Percentiles rank a stretch among this genome's conserved stretches.
phyloP scores from a whole-genome alignment of 139 green algal genomes.

The Chlamydomonas schloesseri region DNA sequence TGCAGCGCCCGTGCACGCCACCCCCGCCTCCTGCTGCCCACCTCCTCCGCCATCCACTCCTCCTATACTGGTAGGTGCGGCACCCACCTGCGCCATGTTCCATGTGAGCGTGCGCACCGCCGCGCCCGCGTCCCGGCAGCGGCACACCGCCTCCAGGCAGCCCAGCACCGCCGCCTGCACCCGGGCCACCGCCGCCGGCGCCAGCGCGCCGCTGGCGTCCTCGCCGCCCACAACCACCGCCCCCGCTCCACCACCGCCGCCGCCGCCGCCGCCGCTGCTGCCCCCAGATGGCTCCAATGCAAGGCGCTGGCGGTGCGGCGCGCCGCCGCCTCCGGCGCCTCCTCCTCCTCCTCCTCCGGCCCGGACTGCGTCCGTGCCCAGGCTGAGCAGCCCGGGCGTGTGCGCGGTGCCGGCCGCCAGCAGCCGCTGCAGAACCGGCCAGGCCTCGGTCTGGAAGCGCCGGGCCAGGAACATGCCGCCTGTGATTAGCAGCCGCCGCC shows the following conservation, averaged over 20 bases:
- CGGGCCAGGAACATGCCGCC: constrained; percentile 70
- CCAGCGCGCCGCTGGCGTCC: constrained; percentile 8
- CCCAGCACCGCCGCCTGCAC: constrained; percentile 59
- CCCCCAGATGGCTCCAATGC: neutral
- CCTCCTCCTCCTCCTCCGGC: too few species aligned
- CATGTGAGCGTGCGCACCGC: constrained; percentile 50
- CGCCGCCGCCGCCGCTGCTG: neutral
- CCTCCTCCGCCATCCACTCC: too few species aligned
- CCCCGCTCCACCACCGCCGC: neutral
- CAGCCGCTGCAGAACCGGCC: constrained; percentile 70
- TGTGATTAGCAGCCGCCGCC: too few species aligned
- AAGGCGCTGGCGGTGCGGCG: neutral
- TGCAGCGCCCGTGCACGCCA: too few species aligned
- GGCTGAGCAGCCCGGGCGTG: constrained; percentile 35
- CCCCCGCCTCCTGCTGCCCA: too few species aligned
- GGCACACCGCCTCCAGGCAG: constrained; percentile 56
- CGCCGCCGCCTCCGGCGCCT: too few species aligned
- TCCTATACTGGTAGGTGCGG: too few species aligned
- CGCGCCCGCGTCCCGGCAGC: neutral
- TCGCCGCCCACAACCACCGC: neutral
- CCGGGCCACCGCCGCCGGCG: constrained; percentile 61
- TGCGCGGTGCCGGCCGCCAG: constrained; percentile 53
- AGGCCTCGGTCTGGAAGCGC: constrained; percentile 71
- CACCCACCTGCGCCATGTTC: constrained; percentile 45
- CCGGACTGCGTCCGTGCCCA: neutral